These are phyloP conservation scores for Penicillium brevicompactum DNA, from an alignment of 2,329 filamentous ascomycete genomes.

Conservation along the genomic window DNA sequence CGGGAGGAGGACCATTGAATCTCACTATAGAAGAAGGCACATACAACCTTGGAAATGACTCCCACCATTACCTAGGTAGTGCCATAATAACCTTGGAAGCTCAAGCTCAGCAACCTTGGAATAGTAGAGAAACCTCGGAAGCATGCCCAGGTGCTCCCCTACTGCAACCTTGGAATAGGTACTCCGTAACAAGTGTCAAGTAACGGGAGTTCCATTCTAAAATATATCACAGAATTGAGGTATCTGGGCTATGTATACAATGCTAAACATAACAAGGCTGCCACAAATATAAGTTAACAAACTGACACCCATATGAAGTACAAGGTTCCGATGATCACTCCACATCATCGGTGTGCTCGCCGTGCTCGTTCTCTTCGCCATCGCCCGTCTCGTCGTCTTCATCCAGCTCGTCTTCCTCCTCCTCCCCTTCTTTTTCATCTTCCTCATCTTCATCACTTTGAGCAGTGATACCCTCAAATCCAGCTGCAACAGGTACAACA, in stretches of 20 bases:
- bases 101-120: too few species aligned
- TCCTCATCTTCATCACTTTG: constrained; percentile 6
- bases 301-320: neutral
- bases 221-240: neutral
- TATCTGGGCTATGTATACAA: constrained; percentile 8
- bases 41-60: too few species aligned
- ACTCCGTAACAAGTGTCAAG: too few species aligned
- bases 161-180: too few species aligned
- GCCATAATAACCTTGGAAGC: too few species aligned
- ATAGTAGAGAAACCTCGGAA: too few species aligned
- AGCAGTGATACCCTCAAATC: neutral
- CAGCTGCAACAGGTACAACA: constrained; percentile 40
- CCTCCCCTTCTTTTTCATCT: neutral
- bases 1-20: too few species aligned
- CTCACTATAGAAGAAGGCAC: too few species aligned
- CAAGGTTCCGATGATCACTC: neutral
- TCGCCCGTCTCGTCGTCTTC: neutral
- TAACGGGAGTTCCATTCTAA: neutral
- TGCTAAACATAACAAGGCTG: neutral
- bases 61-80: too few species aligned
- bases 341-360: neutral
- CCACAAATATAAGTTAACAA: neutral
- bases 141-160: too few species aligned
- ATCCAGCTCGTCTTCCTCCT: neutral
- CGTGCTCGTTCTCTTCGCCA: neutral